A percentile compares a stretch with the other conserved stretches of the same genome.
These are phyloP conservation scores for Rhizopus stolonifer DNA, from an alignment of 371 early-diverging fungal genomes.

Conservation along the genomic window DNA sequence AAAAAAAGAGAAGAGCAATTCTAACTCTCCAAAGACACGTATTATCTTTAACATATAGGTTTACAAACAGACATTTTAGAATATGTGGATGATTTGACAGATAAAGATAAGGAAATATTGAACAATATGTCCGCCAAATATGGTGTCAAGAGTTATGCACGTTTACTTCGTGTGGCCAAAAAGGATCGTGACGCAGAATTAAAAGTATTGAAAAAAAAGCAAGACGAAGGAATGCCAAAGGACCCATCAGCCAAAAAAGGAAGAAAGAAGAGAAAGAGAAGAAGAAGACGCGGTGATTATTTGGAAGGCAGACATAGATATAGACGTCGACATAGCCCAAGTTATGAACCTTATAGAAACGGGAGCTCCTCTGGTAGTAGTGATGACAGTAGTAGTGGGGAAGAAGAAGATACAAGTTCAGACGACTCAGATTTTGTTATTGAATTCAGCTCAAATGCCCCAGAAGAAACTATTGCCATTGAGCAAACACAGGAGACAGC, in stretches of 20 bases:
- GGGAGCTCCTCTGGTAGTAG: slow-evolving; percentile 8
- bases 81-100: slow-evolving; percentile 48
- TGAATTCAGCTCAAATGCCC: slow-evolving; percentile 32
- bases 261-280: slow-evolving; percentile 14
- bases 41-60: slow-evolving; percentile 2
- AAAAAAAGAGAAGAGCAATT: no score
- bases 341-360: slow-evolving; percentile 38
- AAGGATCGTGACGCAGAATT: slow-evolving; percentile 47
- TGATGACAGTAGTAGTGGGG: slow-evolving; percentile 22
- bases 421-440: slow-evolving; percentile 26
- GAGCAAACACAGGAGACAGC: background rate
- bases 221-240: slow-evolving; percentile 20
- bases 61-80: slow-evolving; percentile 46
- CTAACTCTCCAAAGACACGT: slow-evolving; percentile 22
- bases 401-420: slow-evolving; percentile 13
- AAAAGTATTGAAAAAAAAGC: slow-evolving; percentile 26
- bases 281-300: slow-evolving; percentile 5
- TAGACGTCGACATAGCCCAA: slow-evolving; percentile 37
- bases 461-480: slow-evolving; percentile 1
- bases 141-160: slow-evolving; percentile 43
- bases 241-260: slow-evolving; percentile 6
- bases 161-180: slow-evolving; percentile 42
- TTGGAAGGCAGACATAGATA: slow-evolving; percentile 5
- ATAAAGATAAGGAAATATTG: slow-evolving; percentile 37
- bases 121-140: slow-evolving; percentile 49